phyloP scores from a whole-genome alignment of 2,329 filamentous ascomycete genomes.

The Penicillium occitanis region DNA sequence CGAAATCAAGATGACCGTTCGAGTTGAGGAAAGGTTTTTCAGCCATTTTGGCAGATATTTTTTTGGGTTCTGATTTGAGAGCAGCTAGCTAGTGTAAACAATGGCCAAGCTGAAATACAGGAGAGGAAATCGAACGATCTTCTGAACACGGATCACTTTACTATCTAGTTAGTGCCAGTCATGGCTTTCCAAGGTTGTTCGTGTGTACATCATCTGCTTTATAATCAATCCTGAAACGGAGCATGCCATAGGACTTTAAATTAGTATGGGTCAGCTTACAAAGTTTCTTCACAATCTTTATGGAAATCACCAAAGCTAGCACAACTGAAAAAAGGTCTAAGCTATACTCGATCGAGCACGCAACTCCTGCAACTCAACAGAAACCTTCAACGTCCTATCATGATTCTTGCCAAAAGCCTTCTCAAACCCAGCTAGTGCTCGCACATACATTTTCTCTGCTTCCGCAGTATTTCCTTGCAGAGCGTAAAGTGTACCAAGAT shows the following conservation, averaged over 20 bases:
- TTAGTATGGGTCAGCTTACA: neutral
- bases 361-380: neutral
- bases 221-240: neutral
- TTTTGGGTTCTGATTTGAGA: too few species aligned
- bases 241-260: neutral
- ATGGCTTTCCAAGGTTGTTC: too few species aligned
- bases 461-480: conserved; percentile 18
- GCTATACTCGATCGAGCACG: neutral
- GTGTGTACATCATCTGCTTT: neutral
- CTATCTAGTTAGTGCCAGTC: neutral
- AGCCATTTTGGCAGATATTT: neutral
- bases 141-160: neutral
- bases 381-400: neutral
- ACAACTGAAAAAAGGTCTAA: neutral
- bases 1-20: neutral
- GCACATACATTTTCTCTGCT: neutral
- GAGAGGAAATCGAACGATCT: neutral
- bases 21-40: neutral
- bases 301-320: neutral
- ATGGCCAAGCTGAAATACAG: neutral
- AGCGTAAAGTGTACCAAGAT: conserved; percentile 33
- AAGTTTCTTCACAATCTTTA: neutral
- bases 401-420: neutral
- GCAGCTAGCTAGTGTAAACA: neutral
- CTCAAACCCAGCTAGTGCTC: neutral